Percentiles rank a stretch among this genome's conserved stretches.
phyloP scores from a whole-genome alignment of 2,329 filamentous ascomycete species.

The Colletotrichum paranaense region DNA sequence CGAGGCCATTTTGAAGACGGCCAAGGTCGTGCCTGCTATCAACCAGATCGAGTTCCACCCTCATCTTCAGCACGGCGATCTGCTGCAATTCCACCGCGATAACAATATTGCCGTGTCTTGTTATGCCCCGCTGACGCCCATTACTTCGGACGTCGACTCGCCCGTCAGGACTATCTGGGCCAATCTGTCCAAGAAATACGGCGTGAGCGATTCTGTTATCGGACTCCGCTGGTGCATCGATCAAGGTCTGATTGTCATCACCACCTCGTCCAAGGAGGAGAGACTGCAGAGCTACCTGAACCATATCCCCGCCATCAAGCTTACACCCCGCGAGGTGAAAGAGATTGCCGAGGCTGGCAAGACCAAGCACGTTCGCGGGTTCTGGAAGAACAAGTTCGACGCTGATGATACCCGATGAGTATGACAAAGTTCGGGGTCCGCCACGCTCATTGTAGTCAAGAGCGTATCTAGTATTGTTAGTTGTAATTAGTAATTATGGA shows the following conservation, averaged over 20 bases:
- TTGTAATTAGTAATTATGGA: background rate
- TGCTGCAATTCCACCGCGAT: conserved; percentile 67
- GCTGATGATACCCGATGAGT: conserved; percentile 60
- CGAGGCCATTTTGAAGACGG: conserved; percentile 67
- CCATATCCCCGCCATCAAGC: conserved; percentile 65
- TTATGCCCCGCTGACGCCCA: conserved; percentile 66
- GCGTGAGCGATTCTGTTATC: conserved; percentile 65
- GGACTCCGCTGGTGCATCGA: conserved; percentile 71
- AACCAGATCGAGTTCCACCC: conserved; percentile 89
- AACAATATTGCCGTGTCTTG: conserved; percentile 67
- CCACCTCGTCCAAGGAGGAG: conserved; percentile 69
- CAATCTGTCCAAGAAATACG: conserved; percentile 67
- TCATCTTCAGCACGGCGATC: conserved; percentile 73
- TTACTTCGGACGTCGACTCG: conserved; percentile 61
- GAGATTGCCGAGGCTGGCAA: conserved; percentile 66
- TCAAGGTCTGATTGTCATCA: conserved; percentile 67
- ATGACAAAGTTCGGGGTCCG: background rate
- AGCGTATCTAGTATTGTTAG: background rate
- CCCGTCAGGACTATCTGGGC: conserved; percentile 64
- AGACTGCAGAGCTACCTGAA: conserved; percentile 66
- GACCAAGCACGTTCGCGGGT: conserved; percentile 71
- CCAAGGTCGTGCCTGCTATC: conserved; percentile 72
- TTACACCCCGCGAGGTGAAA: conserved; percentile 68
- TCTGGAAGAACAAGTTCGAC: conserved; percentile 66
- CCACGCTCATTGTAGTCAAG: background rate